phyloP scores from a whole-genome alignment of 1,139 yeast species.

The Trichomonascaceae sp. region DNA sequence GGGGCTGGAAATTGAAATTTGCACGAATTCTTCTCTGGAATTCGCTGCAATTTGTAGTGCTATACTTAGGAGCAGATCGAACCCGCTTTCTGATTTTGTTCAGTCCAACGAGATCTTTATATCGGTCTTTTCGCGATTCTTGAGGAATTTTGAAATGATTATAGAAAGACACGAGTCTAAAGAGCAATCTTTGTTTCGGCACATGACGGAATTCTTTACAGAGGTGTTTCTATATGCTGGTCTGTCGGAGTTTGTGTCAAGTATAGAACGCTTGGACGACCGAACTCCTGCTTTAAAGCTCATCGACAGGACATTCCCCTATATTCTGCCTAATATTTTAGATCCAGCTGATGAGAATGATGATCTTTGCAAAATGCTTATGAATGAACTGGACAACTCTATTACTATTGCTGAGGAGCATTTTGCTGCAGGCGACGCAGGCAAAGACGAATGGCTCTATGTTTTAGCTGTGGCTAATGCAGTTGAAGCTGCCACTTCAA shows the following conservation, averaged over 20 bases:
- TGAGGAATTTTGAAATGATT: neutral
- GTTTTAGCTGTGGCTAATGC: neutral
- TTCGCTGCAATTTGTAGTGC: conserved; percentile 3
- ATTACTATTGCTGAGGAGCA: neutral
- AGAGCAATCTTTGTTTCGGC: neutral
- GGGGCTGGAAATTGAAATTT: neutral
- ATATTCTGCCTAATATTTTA: neutral
- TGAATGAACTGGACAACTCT: neutral
- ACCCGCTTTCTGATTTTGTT: neutral
- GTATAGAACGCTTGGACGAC: neutral
- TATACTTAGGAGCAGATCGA: neutral
- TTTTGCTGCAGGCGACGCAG: neutral
- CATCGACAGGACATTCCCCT: conserved; percentile 4
- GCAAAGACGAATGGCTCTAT: neutral
- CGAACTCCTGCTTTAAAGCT: neutral
- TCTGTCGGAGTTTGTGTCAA: neutral
- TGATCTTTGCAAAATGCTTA: neutral
- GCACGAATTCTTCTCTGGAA: neutral
- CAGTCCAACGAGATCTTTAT: neutral
- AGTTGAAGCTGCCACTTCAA: conserved; percentile 2
- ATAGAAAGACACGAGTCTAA: neutral
- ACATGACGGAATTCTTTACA: neutral
- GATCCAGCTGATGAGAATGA: no score
- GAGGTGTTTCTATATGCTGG: neutral
- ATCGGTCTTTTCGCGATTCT: neutral